A percentile compares a stretch with the other conserved stretches of the same genome.
These are phyloP conservation scores for Solanum clarkiae DNA, from an alignment of 257 asterid genomes.

Conservation along the genomic window DNA sequence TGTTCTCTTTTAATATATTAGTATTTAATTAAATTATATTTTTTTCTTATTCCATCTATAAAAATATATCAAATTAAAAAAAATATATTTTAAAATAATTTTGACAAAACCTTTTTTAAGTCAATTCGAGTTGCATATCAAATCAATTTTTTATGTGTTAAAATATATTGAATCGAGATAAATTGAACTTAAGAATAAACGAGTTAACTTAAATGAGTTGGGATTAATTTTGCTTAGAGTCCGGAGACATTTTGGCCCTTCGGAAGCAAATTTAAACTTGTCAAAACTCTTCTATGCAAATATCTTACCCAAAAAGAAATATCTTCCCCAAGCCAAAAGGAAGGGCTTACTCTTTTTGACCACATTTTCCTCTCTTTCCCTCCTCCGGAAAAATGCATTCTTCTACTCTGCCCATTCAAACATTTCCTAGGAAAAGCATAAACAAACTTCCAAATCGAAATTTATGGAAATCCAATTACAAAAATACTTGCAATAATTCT, in stretches of 20 bases:
- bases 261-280: background rate
- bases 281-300: background rate
- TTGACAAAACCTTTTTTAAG: too few relatives aligned
- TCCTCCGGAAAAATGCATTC: slow-evolving; percentile 27
- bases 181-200: fast-evolving
- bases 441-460: slow-evolving; percentile 3
- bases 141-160: too few relatives aligned
- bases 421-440: slow-evolving; percentile 12
- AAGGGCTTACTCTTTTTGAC: background rate
- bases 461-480: slow-evolving; percentile 3
- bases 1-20: too few relatives aligned
- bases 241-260: background rate
- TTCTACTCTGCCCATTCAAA: slow-evolving; percentile 20
- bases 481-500: background rate
- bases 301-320: background rate
- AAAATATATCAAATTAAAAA: too few relatives aligned
- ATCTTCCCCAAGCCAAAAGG: background rate
- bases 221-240: background rate
- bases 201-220: too few relatives aligned
- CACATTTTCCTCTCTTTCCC: background rate
- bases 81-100: too few relatives aligned
- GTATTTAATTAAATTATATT: too few relatives aligned
- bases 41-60: too few relatives aligned
- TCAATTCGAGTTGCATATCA: too few relatives aligned
- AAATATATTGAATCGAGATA: fast-evolving